Percentiles rank a stretch among this genome's conserved stretches.
Evolutionary conservation across 371 early-diverging fungal species (phyloP).

Genomic region (Cokeromyces recurvatus): DNA sequence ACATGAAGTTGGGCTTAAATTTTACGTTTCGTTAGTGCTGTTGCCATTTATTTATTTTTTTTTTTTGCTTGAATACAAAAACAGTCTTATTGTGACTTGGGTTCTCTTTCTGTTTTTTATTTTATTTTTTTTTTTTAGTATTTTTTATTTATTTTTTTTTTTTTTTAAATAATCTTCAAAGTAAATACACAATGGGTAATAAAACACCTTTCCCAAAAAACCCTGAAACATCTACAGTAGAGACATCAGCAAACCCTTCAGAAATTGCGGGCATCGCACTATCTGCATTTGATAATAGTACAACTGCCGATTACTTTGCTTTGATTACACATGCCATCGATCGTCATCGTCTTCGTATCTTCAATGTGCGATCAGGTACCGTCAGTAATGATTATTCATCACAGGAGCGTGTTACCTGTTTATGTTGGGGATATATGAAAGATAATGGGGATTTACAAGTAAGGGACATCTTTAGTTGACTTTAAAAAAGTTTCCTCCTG

Average conservation of each 20-base stretch:
- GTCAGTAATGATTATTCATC: conserved; percentile 59
- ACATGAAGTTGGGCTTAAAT: too few species aligned
- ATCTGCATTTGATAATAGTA: conserved; percentile 53
- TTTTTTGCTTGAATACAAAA: not conserved
- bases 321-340: conserved; percentile 67
- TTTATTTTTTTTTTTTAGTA: not conserved
- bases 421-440: conserved; percentile 59
- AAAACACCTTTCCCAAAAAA: conserved; percentile 22
- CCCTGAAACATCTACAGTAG: conserved; percentile 24
- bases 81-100: not conserved
- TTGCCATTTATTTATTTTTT: too few species aligned
- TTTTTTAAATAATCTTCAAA: not conserved
- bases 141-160: not conserved
- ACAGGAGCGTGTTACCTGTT: conserved; percentile 55
- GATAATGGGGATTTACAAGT: conserved; percentile 42
- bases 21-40: too few species aligned
- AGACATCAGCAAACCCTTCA: conserved; percentile 23
- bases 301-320: conserved; percentile 58
- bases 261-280: conserved; percentile 42
- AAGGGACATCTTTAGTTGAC: not conserved
- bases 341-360: conserved; percentile 66
- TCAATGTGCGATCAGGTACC: conserved; percentile 63
- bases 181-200: conserved; percentile 21
- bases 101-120: not conserved
- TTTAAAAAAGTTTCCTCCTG: not conserved